Conservation (phyloP, 176 grass and related monocot species). For the Guadua angustifolia region DNA sequence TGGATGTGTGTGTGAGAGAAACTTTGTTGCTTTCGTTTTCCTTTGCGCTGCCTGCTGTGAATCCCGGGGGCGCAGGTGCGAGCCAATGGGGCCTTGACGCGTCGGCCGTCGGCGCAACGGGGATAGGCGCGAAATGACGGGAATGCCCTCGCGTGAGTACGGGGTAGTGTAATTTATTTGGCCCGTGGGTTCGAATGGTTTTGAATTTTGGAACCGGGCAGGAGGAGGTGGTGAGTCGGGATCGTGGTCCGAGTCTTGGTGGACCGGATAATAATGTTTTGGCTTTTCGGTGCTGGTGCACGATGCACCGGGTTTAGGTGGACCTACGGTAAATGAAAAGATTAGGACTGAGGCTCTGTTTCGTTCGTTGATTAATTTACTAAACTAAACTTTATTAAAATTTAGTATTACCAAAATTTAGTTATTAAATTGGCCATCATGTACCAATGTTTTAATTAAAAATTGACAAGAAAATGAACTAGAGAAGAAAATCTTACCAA, state of each 20-base stretch:
- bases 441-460: too few species aligned
- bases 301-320: not conserved
- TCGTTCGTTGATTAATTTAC: too few species aligned
- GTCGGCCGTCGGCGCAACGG: slow-evolving; percentile 8
- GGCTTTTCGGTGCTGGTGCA: not conserved
- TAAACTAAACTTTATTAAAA: too few species aligned
- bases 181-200: not conserved
- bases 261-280: not conserved
- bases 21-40: slow-evolving; percentile 42
- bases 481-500: too few species aligned
- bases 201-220: slow-evolving; percentile 38
- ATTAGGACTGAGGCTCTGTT: too few species aligned
- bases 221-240: too few species aligned
- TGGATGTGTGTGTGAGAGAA: slow-evolving; percentile 25
- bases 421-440: too few species aligned
- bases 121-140: slow-evolving; percentile 36
- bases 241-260: not conserved
- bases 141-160: not conserved
- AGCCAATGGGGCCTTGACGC: slow-evolving; percentile 22
- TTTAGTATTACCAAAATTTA: too few species aligned
- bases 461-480: too few species aligned
- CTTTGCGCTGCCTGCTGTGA: slow-evolving; percentile 36
- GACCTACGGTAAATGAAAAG: too few species aligned
- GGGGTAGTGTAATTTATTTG: not conserved
- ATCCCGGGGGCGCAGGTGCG: slow-evolving; percentile 37